phyloP scores from a whole-genome alignment of 225 moss, liverwort and hornwort genomes.

The Sphagnum tenellum region DNA sequence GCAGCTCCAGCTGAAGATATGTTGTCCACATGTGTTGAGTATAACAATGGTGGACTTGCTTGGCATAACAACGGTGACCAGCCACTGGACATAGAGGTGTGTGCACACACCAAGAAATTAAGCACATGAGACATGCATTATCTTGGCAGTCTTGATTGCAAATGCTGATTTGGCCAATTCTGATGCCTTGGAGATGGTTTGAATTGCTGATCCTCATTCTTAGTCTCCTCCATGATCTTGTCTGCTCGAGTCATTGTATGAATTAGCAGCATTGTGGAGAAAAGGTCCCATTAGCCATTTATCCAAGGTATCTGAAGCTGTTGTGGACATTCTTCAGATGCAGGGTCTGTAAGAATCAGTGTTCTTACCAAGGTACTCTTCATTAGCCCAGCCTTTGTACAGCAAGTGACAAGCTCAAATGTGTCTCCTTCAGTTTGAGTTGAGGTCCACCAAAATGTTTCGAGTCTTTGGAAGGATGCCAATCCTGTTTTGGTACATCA shows the following conservation, averaged over 20 bases:
- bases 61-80: slow-evolving; percentile 97
- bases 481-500: too few relatives aligned
- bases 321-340: background rate
- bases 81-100: slow-evolving; percentile 89
- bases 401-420: too few relatives aligned
- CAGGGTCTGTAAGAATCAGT: slow-evolving; percentile 97
- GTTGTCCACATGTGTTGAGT: slow-evolving; percentile 91
- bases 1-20: slow-evolving; percentile 94
- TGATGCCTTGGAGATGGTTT: slow-evolving; percentile 95
- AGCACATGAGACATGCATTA: slow-evolving; percentile 94
- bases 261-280: too few relatives aligned
- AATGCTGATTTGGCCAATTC: slow-evolving; percentile 98
- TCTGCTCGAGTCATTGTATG: background rate
- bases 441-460: too few relatives aligned
- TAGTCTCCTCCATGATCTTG: slow-evolving; percentile 8
- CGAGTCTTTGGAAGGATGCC: too few relatives aligned
- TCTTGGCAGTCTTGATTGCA: slow-evolving; percentile 91
- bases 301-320: too few relatives aligned
- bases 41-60: slow-evolving; percentile 95
- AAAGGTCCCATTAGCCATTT: too few relatives aligned
- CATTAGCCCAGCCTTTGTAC: too few relatives aligned
- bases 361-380: slow-evolving; percentile 82
- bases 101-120: slow-evolving; percentile 88
- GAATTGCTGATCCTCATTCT: slow-evolving; percentile 99
- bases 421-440: too few relatives aligned